Evolutionary conservation across 2,329 filamentous ascomycete species (phyloP).

Genomic region (Fusarium transvaalense): DNA sequence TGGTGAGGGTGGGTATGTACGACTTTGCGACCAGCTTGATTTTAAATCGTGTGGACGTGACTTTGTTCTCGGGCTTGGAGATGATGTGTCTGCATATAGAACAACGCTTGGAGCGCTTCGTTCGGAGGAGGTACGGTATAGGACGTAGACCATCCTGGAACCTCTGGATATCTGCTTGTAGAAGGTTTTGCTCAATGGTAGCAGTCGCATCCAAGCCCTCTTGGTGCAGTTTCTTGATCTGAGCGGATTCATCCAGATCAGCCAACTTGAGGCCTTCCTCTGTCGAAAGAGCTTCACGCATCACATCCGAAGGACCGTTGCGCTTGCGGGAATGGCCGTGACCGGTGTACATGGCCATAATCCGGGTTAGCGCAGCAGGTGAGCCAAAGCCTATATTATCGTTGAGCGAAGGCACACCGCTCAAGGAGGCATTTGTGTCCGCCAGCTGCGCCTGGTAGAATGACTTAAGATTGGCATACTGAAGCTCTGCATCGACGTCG

Average conservation of each 20-base stretch:
- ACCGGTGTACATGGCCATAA: slow-evolving; percentile 90
- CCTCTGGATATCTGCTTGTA: slow-evolving; percentile 66
- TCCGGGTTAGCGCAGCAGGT: slow-evolving; percentile 83
- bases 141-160: slow-evolving; percentile 84
- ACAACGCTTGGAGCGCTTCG: slow-evolving; percentile 94
- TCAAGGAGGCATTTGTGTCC: slow-evolving; percentile 67
- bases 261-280: slow-evolving; percentile 79
- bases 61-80: slow-evolving; percentile 92
- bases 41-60: slow-evolving; percentile 88
- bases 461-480: slow-evolving; percentile 78
- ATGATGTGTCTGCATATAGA: slow-evolving; percentile 94
- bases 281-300: slow-evolving; percentile 81
- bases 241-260: slow-evolving; percentile 70
- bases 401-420: slow-evolving; percentile 57
- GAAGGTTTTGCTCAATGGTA: slow-evolving; percentile 62
- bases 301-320: slow-evolving; percentile 75
- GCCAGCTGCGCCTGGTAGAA: slow-evolving; percentile 88
- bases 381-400: slow-evolving; percentile 72
- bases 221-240: slow-evolving; percentile 70
- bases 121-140: slow-evolving; percentile 83
- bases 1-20: slow-evolving; percentile 85
- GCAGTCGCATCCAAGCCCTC: slow-evolving; percentile 74
- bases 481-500: slow-evolving; percentile 72
- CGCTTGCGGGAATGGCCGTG: slow-evolving; percentile 72
- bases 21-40: slow-evolving; percentile 90